Evolutionary conservation across 2,329 filamentous ascomycete species (phyloP), one percentile per base, ranked within the genome.

Genomic region (Calonectria pauciramosa): DNA sequence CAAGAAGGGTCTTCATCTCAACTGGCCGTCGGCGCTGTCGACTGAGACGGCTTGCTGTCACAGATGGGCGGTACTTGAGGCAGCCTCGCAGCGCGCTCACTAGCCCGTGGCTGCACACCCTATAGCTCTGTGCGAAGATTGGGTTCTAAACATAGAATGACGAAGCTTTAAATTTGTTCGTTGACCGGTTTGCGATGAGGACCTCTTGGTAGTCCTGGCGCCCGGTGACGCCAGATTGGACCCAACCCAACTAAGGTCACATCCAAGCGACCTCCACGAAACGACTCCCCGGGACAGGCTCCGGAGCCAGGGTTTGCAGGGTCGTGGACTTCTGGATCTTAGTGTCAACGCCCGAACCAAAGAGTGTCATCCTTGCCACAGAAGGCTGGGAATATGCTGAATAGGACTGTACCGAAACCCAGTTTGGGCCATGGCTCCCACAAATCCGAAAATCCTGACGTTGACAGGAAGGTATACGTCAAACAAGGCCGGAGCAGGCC

Each of bases 1-100:
- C 78, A 81, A 76, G 76, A 80, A 80, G 75, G 75, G 78, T 76
- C 76, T 59, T 80, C 77, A 80, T 80, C 75, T 80, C 73, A 75
- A 75, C 63, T 72, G 63, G 72, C 72, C 47, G 52, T 70, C 38
- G 47, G 52, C 11, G 26, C 71, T 41, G 60, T 26, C 52, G 41
- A 59, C 76, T 73, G 70, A 73, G 63, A 68, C 76, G 63, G 54
- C 52, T 69, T 74, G 60, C 49, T 74, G 66, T 72, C 56, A 54
- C 66, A 56, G 60, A 78, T 30, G 64, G 16, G 66, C 34, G 36
- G 47, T 71, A 66, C 63, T 60, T 68, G 44, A 47, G 11, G 52
- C 64, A 59, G 66, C 52, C 51, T 70, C 66, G 20, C 74, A 65
- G 71, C 41, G 72, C 54, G 44, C 34, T 56, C 32, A 20, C 36